Conservation (phyloP, 768 basidiomycete genomes). For the Rhodotorula paludigena region DNA sequence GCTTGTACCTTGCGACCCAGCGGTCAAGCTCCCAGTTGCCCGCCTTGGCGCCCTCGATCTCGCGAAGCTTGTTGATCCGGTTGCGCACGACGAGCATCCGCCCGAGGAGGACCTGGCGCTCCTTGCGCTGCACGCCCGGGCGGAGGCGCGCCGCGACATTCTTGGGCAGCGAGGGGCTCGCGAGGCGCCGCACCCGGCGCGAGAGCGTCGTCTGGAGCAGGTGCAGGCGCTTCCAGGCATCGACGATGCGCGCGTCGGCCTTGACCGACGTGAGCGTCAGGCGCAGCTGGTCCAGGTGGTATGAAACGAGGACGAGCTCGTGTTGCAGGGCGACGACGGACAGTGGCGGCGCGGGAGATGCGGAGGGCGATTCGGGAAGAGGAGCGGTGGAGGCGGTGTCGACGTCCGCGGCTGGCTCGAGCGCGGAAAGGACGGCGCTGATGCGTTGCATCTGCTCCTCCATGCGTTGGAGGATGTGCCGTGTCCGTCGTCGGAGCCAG, state of each 20-base stretch:
- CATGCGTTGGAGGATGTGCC: conserved; percentile 14
- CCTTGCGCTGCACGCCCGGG: conserved; percentile 9
- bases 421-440: conserved; percentile 5
- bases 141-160: background rate
- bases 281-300: conserved; percentile 23
- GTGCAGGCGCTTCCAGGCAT: conserved; percentile 4
- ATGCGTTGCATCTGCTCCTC: conserved; percentile 14
- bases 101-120: conserved; percentile 20
- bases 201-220: conserved; percentile 2
- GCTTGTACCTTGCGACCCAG: background rate
- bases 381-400: background rate
- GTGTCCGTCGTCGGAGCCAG: conserved; percentile 20
- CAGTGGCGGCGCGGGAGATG: background rate
- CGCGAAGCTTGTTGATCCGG: conserved; percentile 18
- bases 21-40: conserved; percentile 14
- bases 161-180: background rate
- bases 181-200: background rate
- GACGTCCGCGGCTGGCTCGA: conserved; percentile 10
- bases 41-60: conserved; percentile 12
- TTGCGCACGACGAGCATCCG: conserved; percentile 15
- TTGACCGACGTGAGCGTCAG: conserved; percentile 25
- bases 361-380: background rate
- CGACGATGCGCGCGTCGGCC: conserved; percentile 20
- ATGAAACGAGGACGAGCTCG: conserved; percentile 11
- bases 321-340: background rate